A percentile compares a stretch with the other conserved stretches of the same genome.
These are phyloP conservation scores for Ophioceras dolichostomum DNA, from an alignment of 2,329 filamentous ascomycete genomes.

Conservation along the genomic window DNA sequence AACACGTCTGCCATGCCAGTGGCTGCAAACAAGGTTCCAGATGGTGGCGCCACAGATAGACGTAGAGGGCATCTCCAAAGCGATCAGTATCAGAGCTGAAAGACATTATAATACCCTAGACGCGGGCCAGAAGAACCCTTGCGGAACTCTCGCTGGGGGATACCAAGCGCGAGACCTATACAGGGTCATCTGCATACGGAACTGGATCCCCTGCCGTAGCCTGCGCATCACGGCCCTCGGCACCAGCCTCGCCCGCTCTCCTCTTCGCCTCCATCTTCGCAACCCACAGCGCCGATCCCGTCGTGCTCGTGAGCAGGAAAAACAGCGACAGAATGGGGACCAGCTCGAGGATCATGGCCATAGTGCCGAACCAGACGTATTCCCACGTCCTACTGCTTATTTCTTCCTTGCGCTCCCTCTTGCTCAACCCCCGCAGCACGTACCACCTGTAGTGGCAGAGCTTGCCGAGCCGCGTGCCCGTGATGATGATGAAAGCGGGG, in stretches of 20 bases:
- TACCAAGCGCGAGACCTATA: too few species aligned
- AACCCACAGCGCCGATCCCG: conserved; percentile 78
- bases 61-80: too few species aligned
- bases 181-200: conserved; percentile 15
- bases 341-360: conserved; percentile 66
- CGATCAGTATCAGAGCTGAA: too few species aligned
- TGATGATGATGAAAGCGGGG: conserved; percentile 76
- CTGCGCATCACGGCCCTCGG: too few species aligned
- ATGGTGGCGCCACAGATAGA: too few species aligned
- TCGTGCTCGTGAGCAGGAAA: conserved; percentile 78
- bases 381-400: conserved; percentile 60
- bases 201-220: too few species aligned
- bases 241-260: conserved; percentile 28
- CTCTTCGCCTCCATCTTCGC: conserved; percentile 58
- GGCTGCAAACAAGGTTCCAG: too few species aligned
- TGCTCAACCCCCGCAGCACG: conserved; percentile 61
- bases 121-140: too few species aligned
- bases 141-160: too few species aligned
- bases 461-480: conserved; percentile 76
- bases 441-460: conserved; percentile 89
- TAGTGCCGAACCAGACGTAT: conserved; percentile 86
- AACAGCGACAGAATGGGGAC: conserved; percentile 87
- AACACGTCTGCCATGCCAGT: too few species aligned
- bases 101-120: too few species aligned
- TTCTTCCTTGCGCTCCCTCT: conserved; percentile 60